Base-by-base conservation (phyloP, 768 basidiomycete species). In the Mycena rosella region DNA sequence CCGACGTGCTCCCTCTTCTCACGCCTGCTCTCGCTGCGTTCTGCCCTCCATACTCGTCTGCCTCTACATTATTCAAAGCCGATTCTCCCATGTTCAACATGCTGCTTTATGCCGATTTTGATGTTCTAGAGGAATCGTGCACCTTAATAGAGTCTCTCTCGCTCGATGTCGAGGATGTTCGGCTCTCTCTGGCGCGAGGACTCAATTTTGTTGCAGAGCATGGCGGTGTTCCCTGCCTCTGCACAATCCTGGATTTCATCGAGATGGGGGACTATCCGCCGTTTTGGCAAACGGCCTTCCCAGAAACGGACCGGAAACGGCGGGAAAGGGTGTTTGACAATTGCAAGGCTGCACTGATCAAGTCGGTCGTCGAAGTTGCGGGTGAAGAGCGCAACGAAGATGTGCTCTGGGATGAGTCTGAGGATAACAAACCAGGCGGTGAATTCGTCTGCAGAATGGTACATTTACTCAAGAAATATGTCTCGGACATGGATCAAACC, bases 321-420 rank as follows among this genome's bases (percentile, higher is more conserved):
- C 90, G 87, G 78, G 88, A 92, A 76, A 91, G 91, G 75, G 84
- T 86, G 2, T 92, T 96, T 68, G 88, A 90, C 70, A 86, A 90
- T 30, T 94, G 94, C 80, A 96, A 96, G 79, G 92, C 91, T 5
- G 94, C 93, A 0, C 82, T 96, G 11, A 90, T 96, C 77, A 95
- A 95, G 73, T 88, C 91, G 3, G 87, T 96, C 18, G 94, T 96
- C 30, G 95, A 95, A 74, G 88, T 93, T 44, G 88, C 93, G 11
- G 94, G 94, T 42, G 92, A 95, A 75, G 91, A 92, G 68, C 87
- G 85, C 70, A 95, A 93, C 70, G 87, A 86, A 67, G 90, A 94
- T 55, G 86, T 90, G 10, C 80, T 95, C n/a, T 95, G 93, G 89
- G 89, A 91, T 69, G 85, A 87, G 48, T 86, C 83, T 22, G 86